Conservation (phyloP, 106 monocot species). For the Dioscorea zingiberensis region DNA sequence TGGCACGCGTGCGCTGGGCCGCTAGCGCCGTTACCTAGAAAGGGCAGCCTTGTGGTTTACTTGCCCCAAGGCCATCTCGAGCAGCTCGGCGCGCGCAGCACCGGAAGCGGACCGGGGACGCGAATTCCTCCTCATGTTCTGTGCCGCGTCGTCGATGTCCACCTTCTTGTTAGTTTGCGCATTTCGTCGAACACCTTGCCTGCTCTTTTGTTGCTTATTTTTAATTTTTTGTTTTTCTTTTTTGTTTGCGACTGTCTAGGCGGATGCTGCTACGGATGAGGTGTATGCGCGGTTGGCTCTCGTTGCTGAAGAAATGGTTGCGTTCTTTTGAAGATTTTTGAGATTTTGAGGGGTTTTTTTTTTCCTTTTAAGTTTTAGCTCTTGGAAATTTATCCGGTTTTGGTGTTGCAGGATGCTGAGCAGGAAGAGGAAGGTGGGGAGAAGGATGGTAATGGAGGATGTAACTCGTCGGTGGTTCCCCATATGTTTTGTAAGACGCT, state of each 20-base stretch:
- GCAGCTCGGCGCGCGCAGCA: constrained; percentile 21
- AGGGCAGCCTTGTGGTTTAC: constrained; percentile 81
- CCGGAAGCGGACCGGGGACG: too few species aligned
- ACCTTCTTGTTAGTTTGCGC: constrained; percentile 51
- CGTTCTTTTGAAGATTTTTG: too few species aligned
- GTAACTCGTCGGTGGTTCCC: constrained; percentile 29
- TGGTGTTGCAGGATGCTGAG: constrained; percentile 21
- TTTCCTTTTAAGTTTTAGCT: too few species aligned
- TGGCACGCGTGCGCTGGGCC: constrained; percentile 97
- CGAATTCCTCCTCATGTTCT: constrained; percentile 67
- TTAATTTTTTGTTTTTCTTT: constrained; percentile 2
- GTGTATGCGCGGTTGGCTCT: constrained; percentile 78
- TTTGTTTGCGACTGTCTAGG: constrained; percentile 29
- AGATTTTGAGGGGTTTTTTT: too few species aligned
- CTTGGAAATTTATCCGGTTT: too few species aligned
- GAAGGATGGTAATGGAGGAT: constrained; percentile 19
- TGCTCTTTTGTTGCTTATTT: not conserved
- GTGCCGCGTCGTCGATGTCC: constrained; percentile 76
- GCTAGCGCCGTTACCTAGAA: constrained; percentile 59
- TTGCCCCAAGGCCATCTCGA: constrained; percentile 92
- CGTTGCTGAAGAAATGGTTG: constrained; percentile 55
- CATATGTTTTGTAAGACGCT: constrained; percentile 99
- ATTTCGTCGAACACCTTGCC: not conserved
- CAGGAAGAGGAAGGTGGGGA: constrained; percentile 14
- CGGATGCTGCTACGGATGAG: constrained; percentile 74